Conservation (phyloP, 2,329 filamentous ascomycete species). For the Xylariaceae sp. region DNA sequence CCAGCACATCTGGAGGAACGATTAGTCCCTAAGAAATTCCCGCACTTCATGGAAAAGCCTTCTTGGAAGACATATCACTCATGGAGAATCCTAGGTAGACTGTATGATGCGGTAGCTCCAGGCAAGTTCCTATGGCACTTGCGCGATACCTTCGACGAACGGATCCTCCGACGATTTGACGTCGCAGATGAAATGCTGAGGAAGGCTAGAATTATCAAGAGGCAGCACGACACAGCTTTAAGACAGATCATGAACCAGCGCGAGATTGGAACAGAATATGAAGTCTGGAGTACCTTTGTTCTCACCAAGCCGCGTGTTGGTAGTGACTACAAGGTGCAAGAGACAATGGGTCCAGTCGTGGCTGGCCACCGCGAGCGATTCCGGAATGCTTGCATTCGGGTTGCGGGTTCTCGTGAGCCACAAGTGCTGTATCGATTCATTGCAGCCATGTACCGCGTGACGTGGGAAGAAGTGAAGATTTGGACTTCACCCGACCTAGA, state of each 20-base stretch:
- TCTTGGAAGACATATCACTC: constrained; percentile 59
- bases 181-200: constrained; percentile 52
- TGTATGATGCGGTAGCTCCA: constrained; percentile 71
- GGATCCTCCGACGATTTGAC: constrained; percentile 63
- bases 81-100: constrained; percentile 65
- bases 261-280: constrained; percentile 81
- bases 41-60: constrained; percentile 81
- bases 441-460: constrained; percentile 84
- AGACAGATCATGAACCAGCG: constrained; percentile 80
- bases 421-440: constrained; percentile 66
- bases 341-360: constrained; percentile 71
- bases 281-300: constrained; percentile 84
- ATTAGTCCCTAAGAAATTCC: constrained; percentile 63
- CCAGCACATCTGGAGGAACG: constrained; percentile 63
- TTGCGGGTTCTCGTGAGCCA: constrained; percentile 57
- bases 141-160: constrained; percentile 67
- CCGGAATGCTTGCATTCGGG: constrained; percentile 60
- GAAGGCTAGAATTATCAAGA: constrained; percentile 64
- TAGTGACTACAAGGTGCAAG: constrained; percentile 80
- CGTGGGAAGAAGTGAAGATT: constrained; percentile 62
- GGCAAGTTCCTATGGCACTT: constrained; percentile 72
- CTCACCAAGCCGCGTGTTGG: constrained; percentile 68
- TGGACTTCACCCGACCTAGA: constrained; percentile 42
- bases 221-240: constrained; percentile 71
- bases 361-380: constrained; percentile 65